These are phyloP conservation scores for Candida coquimbonensis DNA, from an alignment of 805 yeast species.

Conservation along the genomic window DNA sequence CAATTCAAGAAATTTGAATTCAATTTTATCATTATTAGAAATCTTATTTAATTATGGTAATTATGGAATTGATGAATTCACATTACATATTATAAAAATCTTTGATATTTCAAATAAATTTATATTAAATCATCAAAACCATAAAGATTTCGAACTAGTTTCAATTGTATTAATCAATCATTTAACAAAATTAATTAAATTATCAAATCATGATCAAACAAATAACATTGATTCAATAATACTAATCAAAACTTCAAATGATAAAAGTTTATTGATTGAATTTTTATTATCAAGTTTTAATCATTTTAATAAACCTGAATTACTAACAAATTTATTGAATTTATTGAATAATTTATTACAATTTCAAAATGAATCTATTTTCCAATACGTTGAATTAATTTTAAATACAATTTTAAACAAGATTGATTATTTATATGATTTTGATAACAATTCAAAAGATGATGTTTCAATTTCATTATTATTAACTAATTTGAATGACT, in stretches of 20 bases:
- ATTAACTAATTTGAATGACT: constrained; percentile 57
- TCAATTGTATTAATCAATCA: constrained; percentile 20
- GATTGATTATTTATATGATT: constrained; percentile 13
- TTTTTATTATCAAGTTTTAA: constrained; percentile 19
- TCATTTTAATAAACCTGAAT: constrained; percentile 15
- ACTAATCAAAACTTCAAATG: constrained; percentile 7
- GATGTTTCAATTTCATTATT: constrained; percentile 40
- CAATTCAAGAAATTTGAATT: constrained; percentile 33
- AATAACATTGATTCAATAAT: constrained; percentile 12
- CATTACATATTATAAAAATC: constrained; percentile 34
- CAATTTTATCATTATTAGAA: constrained; percentile 38
- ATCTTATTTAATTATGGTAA: constrained; percentile 44
- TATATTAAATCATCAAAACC: constrained; percentile 4
- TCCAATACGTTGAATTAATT: constrained; percentile 19
- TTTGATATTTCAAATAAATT: constrained; percentile 30
- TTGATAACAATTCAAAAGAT: constrained; percentile 22
- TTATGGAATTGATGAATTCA: constrained; percentile 38
- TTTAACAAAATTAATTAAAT: constrained; percentile 16
- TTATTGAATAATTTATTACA: constrained; percentile 16
- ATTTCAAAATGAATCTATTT: constrained; percentile 21
- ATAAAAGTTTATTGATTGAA: constrained; percentile 16
- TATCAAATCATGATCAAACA: constrained; percentile 10
- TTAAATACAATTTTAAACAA: constrained; percentile 17
- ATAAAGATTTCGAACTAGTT: constrained; percentile 14
- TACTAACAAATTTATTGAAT: constrained; percentile 16